Evolutionary conservation across 108 stramenopile species (phyloP).

Genomic region (Skeletonema costatum): DNA sequence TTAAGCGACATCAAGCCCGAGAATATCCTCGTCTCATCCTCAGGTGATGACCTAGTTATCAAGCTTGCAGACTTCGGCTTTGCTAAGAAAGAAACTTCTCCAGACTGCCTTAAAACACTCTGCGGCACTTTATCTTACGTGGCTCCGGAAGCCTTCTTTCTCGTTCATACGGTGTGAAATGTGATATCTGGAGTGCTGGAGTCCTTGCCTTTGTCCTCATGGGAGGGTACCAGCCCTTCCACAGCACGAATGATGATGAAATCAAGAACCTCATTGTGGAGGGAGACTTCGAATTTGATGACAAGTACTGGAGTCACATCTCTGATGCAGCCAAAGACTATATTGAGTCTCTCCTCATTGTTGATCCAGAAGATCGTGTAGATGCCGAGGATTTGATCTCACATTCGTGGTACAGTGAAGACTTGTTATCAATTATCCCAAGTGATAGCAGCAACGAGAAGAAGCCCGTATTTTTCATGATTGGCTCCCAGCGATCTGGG

Average conservation of each 20-base stretch:
- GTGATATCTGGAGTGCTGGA: slow-evolving; percentile 95
- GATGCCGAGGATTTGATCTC: slow-evolving; percentile 86
- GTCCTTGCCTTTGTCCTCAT: slow-evolving; percentile 94
- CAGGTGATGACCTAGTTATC: slow-evolving; percentile 61
- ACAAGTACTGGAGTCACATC: slow-evolving; percentile 87
- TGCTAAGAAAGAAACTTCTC: slow-evolving; percentile 48
- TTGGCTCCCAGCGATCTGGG: slow-evolving; percentile 41
- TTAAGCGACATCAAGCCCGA: slow-evolving; percentile 86
- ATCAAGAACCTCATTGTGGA: slow-evolving; percentile 90
- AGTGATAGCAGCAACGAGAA: slow-evolving; percentile 33
- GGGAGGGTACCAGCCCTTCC: slow-evolving; percentile 89
- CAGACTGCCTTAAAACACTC: slow-evolving; percentile 39
- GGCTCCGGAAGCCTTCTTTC: slow-evolving; percentile 97
- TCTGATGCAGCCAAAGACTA: slow-evolving; percentile 90
- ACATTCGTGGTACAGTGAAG: slow-evolving; percentile 73
- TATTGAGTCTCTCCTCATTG: slow-evolving; percentile 76
- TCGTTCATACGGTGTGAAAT: slow-evolving; percentile 90
- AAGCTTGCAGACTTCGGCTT: slow-evolving; percentile 92
- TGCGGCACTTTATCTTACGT: slow-evolving; percentile 97
- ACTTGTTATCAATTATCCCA: too few species aligned
- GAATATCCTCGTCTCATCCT: slow-evolving; percentile 67
- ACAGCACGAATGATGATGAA: slow-evolving; percentile 88
- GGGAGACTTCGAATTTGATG: slow-evolving; percentile 87
- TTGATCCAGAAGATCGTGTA: slow-evolving; percentile 84
- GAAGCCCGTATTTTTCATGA: slow-evolving; percentile 35